Base-by-base conservation (phyloP, 75 land plant species). In the Ceratopteris richardii region DNA sequence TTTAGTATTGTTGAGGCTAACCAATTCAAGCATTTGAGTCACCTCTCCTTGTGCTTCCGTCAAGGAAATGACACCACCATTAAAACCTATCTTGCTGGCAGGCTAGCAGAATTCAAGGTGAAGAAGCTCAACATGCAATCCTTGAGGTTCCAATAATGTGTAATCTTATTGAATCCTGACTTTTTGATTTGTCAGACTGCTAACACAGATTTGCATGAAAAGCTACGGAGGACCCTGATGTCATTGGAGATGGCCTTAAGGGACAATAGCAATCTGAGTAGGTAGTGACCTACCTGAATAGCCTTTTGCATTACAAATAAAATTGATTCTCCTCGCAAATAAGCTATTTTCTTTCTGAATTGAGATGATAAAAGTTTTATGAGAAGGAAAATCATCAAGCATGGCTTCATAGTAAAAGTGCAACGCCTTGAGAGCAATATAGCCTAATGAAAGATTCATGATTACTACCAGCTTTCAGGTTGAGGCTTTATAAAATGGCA, bases 21-120 rank as follows among this genome's bases (percentile, higher is more conserved):
- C 40, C 69, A 73, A 40, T 73, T 73, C 51, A 73, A 73, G 65
- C 76, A 73, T 50, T 62, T 73, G 31, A 73, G 68, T 44, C 76
- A 73, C 51, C 62, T 73, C 24, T 66, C 76, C 21, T 70, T 73
- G 47, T 61, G 72, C 63, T 73, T 73, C 47, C 52, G 76, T 23
- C 76, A 73, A 41, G 76, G 76, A 12, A 73, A 73, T 60, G 76
- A 73, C 47, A 17, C 58, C 31, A 68, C 70, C 41, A 65, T 73
- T 55, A 73, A 73, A 46, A 42, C 43, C 14, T 73, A 67, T 62
- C 71, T 73, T 31, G 76, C 76, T 67, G 70, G 64, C 21, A 60
- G 70, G 40, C 70, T 73, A 17, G 64, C 69, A 43, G 76, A 73
- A 40, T 73, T 59, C 56, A 73, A 73, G 76, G 76, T 73, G 53